A percentile compares a stretch with the other conserved stretches of the same genome.
Conservation (phyloP, 2,329 filamentous ascomycete genomes). For the Penicillium crustosum region DNA sequence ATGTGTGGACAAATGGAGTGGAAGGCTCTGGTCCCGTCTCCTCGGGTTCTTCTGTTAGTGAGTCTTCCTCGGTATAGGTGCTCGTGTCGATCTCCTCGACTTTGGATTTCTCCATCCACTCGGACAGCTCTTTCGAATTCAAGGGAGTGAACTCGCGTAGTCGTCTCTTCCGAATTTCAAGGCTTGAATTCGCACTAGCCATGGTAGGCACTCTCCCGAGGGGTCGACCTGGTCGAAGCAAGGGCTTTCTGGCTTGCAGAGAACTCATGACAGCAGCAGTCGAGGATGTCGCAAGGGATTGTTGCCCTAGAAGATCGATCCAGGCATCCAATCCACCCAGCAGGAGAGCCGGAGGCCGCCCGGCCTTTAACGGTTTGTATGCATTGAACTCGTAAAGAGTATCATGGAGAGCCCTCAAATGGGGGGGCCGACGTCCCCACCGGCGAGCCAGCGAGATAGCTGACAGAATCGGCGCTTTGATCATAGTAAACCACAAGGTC, state of each 20-base stretch:
- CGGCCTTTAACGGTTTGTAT: conserved; percentile 65
- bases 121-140: conserved; percentile 74
- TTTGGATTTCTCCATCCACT: conserved; percentile 75
- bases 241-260: conserved; percentile 39
- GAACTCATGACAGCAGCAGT: conserved; percentile 53
- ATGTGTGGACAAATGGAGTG: conserved; percentile 62
- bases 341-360: conserved; percentile 72
- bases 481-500: conserved; percentile 93
- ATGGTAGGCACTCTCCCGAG: conserved; percentile 54
- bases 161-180: conserved; percentile 57
- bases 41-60: conserved; percentile 42
- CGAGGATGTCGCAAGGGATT: conserved; percentile 60
- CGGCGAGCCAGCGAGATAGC: conserved; percentile 54
- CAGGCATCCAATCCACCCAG: conserved; percentile 83
- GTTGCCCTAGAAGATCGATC: conserved; percentile 74
- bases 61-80: conserved; percentile 41
- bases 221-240: conserved; percentile 47
- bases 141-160: conserved; percentile 67
- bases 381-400: conserved; percentile 83
- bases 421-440: conserved; percentile 50
- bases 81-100: conserved; percentile 59
- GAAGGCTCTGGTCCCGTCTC: conserved; percentile 49
- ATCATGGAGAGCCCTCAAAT: conserved; percentile 71
- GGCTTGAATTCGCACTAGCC: conserved; percentile 51
- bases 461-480: conserved; percentile 60